Base-by-base conservation (phyloP, 2,329 filamentous ascomycete species). In the Rhynchosporium agropyri region DNA sequence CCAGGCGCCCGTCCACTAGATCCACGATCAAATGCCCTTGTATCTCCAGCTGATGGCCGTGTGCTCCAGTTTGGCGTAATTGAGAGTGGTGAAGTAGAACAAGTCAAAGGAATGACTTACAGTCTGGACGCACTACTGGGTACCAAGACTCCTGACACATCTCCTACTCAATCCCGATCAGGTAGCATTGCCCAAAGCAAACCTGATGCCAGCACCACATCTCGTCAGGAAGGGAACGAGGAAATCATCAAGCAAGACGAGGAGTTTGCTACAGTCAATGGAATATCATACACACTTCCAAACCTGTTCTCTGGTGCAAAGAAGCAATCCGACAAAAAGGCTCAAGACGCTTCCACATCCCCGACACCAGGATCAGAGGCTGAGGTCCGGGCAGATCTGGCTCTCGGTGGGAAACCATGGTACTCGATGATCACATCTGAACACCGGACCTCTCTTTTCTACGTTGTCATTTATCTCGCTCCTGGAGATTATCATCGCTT, bases 91-190 rank as follows among this genome's bases (percentile, higher is more conserved):
- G 92, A 97, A 73, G 96, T 99, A 49, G 95, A 99, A 76, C 95
- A 99, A 78, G 94, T 99, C 67, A 99, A 99, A 78, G 95, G 95
- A 64, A 95, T 99, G 83, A 99, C 95, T 0, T 99, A 99, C 78
- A 96, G 89, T 69, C 84, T 99, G 60, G 95, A 99, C 74, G 93
- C 95, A 7, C 83, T 99, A 1, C 83, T 99, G 1, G 95, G 95
- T 58, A 87, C 84, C 67, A 80, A 81, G 65, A 84, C 81, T 5
- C 84, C 84, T 68, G 68, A 76, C 75, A 68, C 71, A 63, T 63
- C 73, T 4, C 70, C 69, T 15, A 73, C 71, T 43, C 68, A 68
- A 15, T 65, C 67, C 15, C 61, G 63, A 43, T 74, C 81, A 4
- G 76, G 83, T 20, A 85, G 84, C 77, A 76, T 88, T 70, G 74